Conservation (phyloP, 2,329 filamentous ascomycete species). For the Aspergillus puulaauensis region DNA sequence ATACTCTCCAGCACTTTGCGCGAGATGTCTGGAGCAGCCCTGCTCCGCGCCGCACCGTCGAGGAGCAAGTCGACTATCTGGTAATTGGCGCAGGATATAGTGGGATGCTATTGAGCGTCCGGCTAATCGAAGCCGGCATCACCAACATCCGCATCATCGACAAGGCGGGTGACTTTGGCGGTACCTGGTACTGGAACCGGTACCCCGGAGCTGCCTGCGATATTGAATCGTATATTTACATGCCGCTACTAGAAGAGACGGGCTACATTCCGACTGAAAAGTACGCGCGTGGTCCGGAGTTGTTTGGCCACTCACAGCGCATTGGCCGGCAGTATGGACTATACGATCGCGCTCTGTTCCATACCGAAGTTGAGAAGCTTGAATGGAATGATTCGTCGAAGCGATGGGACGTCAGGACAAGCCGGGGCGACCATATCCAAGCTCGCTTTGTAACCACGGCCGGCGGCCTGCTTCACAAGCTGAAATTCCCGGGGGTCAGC, state of each 20-base stretch:
- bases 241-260: conserved; percentile 16
- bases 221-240: conserved; percentile 50
- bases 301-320: conserved; percentile 7
- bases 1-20: too few relatives aligned
- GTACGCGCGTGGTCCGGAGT: conserved; percentile 11
- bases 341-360: not conserved
- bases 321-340: conserved; percentile 2
- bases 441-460: not conserved
- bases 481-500: not conserved
- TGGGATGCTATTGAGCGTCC: not conserved
- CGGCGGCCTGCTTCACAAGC: not conserved
- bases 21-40: too few relatives aligned
- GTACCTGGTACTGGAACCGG: conserved; percentile 49
- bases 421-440: not conserved
- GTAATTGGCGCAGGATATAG: not conserved
- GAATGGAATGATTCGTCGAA: not conserved
- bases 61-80: not conserved
- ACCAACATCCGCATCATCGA: not conserved
- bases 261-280: conserved; percentile 11
- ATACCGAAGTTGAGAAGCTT: not conserved
- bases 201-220: conserved; percentile 56
- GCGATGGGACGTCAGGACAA: not conserved
- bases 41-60: too few relatives aligned
- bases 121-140: not conserved
- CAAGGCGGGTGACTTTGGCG: conserved; percentile 13